A percentile compares a stretch with the other conserved stretches of the same genome.
Evolutionary conservation across 225 moss, liverwort and hornwort genomes (phyloP).

Genomic region (Bryoerythrophyllum caledonicum): DNA sequence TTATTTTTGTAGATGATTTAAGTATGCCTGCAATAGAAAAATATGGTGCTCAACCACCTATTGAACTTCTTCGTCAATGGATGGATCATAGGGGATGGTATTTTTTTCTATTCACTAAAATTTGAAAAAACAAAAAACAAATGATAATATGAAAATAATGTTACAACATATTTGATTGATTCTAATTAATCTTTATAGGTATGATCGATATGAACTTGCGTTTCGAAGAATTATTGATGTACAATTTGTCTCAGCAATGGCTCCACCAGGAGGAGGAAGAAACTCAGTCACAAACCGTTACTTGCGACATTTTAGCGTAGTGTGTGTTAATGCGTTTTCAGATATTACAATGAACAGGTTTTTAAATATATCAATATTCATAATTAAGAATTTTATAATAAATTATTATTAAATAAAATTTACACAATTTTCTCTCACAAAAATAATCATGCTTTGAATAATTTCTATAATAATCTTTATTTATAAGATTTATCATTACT

Average conservation of each 20-base stretch:
- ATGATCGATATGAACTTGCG: constrained; percentile 67
- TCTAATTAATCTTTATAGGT: constrained; percentile 22
- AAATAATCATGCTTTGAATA: no score
- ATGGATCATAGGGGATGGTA: constrained; percentile 93
- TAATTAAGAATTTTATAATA: no score
- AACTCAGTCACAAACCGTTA: constrained; percentile 84
- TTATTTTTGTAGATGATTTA: constrained; percentile 88
- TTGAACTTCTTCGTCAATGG: constrained; percentile 95
- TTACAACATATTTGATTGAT: no score
- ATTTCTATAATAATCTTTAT: no score
- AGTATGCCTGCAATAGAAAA: constrained; percentile 90
- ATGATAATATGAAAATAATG: accelerated
- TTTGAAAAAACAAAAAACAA: not conserved
- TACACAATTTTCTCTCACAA: no score
- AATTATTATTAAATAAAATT: no score
- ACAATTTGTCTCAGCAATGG: constrained; percentile 89
- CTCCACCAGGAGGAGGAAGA: constrained; percentile 77
- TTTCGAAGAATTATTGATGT: constrained; percentile 77
- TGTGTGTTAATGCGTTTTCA: constrained; percentile 77
- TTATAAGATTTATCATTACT: no score
- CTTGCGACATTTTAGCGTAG: constrained; percentile 78
- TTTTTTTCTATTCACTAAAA: not conserved
- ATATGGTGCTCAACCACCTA: constrained; percentile 87
- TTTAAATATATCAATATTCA: not conserved
- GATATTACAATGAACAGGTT: constrained; percentile 87